phyloP scores from a whole-genome alignment of 2,329 filamentous ascomycete genomes.

The Geosmithia morbida region DNA sequence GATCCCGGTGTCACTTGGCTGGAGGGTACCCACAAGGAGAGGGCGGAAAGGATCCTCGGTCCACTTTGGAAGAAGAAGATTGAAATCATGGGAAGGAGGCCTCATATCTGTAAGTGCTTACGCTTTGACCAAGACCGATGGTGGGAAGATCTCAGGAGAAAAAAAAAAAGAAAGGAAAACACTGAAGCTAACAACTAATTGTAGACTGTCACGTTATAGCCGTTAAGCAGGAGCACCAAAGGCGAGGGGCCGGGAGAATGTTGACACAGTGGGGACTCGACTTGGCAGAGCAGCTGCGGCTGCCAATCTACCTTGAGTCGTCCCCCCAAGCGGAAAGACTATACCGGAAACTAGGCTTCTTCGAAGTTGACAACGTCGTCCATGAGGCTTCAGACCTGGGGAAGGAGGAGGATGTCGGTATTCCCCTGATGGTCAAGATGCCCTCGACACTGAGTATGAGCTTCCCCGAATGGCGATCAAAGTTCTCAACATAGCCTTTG shows the following conservation, averaged over 20 bases:
- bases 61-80: conserved; percentile 25
- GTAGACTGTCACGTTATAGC: conserved; percentile 26
- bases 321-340: conserved; percentile 23
- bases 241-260: conserved; percentile 23
- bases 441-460: conserved; percentile 9
- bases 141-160: too few relatives aligned
- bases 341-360: conserved; percentile 31
- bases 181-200: background rate
- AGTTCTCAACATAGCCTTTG: too few relatives aligned
- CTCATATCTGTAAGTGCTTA: conserved; percentile 24
- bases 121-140: background rate
- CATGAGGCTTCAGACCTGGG: conserved; percentile 20
- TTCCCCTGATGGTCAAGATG: conserved; percentile 27
- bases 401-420: conserved; percentile 18
- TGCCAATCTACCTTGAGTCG: conserved; percentile 32
- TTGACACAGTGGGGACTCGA: conserved; percentile 26
- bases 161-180: background rate
- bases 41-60: conserved; percentile 25
- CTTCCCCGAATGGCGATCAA: too few relatives aligned
- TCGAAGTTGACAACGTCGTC: conserved; percentile 21
- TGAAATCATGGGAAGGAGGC: conserved; percentile 21
- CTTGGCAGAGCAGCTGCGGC: conserved; percentile 15
- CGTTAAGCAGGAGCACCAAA: conserved; percentile 26
- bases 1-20: conserved; percentile 30
- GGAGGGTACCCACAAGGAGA: conserved; percentile 23